Base-by-base conservation (phyloP, 108 stramenopile species). In the Cyclotella cryptica region DNA sequence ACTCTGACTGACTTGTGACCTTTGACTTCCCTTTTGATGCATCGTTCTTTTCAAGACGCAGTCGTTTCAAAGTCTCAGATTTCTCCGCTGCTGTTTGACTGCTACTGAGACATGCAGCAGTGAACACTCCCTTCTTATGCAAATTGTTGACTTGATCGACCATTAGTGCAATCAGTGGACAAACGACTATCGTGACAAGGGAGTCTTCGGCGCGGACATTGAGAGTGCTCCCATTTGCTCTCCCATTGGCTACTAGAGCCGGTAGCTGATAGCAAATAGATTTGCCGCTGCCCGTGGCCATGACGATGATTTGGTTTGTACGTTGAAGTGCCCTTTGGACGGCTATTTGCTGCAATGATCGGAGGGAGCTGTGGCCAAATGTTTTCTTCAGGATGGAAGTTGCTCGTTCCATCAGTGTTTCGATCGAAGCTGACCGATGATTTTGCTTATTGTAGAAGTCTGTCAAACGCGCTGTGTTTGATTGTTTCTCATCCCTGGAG, bases 251-350 rank as follows among this genome's bases (percentile, higher is more conserved):
- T 41, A 92, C 83, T 39, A 89, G 69, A 21, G 99, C 98, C 13
- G 98, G 99, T 6, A 99, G 85, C 72, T 98, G 97, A 85, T 98
- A 99, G 79, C 97, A 97, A 17, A 98, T 72, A 19, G 71, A 77
- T 85, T 99, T 99, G 15, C 98, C 98, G 41, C 97, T 97, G 3
- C 98, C 98, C 0, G 98, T 99, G 22, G 93, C 88, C 95, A 98
- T 91, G 35, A 98, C 80, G 18, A 97, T 81, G 58, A 98, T 80
- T 66, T 91, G 88, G 44, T 80, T 86, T 65, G 78, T 66, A 9
- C 63, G 67, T 12, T 85, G 35, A 24, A 95, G 54, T 40, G 88
- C 81, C 71, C 75, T 79, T 52, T 83, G 19, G 53, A 95, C 73
- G 26, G 90, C 88, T 28, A 57, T 52, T 29, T 87, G 85, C 79